Evolutionary conservation across 1,139 yeast species (phyloP), one percentile per base, ranked within the genome.

Genomic region (Sugiyamaella sp.): DNA sequence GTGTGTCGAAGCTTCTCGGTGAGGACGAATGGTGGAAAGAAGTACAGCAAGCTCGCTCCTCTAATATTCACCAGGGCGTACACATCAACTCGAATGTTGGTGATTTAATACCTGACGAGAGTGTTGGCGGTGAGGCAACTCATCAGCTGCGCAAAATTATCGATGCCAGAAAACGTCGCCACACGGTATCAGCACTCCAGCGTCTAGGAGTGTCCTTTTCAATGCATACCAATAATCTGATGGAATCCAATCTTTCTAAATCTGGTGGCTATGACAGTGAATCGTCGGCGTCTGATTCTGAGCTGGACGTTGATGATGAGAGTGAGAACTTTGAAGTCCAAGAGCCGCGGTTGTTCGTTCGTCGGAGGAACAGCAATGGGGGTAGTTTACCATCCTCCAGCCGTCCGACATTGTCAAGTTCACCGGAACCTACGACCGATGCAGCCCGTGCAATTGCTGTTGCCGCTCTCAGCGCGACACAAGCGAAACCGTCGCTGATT

Each of bases 161-260:
- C 48, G 55, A 50, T 35, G 41, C 50, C 19, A 56, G 61, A 14
- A 60, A 63, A 32, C 57, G 72, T 41, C 61, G 73, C 14, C 69
- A 71, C 25, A 70, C 75, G 0, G 54, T 72, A 24, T 66, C 72
- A 6, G 63, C 67, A 1, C 55, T 71, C 16, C 93, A 86, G 63
- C 82, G 81, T 57, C 76, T 85, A 64, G 96, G 96, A 0, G 80
- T 88, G 14, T 81, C 91, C 0, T 74, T 89, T 51, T 84, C 85
- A 51, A 86, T 89, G 84, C 85, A 84, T 54, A 80, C 91, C 0
- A 80, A 76, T 57, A 74, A 73, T 59, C 70, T 82, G 8, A 63
- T 68, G 22, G 67, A 68, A 20, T 58, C 69, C 39, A 75, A 74
- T 39, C 65, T 75, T 19, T 58, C 64, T 19, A 65, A 66, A 39